A percentile compares a stretch with the other conserved stretches of the same genome.
Conservation (phyloP, 148 eudicot species). For the Rhododendron mucronatum region DNA sequence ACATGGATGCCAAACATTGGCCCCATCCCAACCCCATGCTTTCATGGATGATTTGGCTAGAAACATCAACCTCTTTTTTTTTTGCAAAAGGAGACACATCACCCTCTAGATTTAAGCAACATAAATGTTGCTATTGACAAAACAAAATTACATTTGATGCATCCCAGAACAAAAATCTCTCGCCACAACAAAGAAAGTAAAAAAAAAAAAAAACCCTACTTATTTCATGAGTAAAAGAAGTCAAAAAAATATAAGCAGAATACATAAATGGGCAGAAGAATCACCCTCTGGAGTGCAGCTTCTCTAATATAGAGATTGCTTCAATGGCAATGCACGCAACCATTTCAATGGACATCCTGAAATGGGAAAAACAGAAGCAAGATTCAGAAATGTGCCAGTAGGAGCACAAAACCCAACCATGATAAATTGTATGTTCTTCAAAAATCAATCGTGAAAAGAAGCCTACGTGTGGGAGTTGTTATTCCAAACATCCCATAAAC, state of each 20-base stretch:
- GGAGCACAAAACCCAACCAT: neutral
- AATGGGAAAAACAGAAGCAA: neutral
- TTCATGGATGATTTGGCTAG: neutral
- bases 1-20: neutral
- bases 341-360: conserved; percentile 92
- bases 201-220: neutral
- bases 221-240: neutral
- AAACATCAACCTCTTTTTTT: neutral
- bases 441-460: neutral
- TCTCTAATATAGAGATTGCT: conserved; percentile 86
- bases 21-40: neutral
- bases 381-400: neutral
- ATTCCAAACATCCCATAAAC: conserved; percentile 98
- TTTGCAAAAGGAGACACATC: neutral
- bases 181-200: neutral
- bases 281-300: conserved; percentile 91
- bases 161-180: neutral
- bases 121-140: neutral
- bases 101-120: neutral
- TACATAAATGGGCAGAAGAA: neutral
- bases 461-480: conserved; percentile 68
- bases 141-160: neutral
- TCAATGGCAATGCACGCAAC: conserved; percentile 96
- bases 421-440: neutral
- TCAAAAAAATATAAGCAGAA: neutral